Percentiles rank a stretch among this genome's conserved stretches.
These are phyloP conservation scores for Salvia miltiorrhiza DNA, from an alignment of 257 asterid genomes.

Conservation along the genomic window DNA sequence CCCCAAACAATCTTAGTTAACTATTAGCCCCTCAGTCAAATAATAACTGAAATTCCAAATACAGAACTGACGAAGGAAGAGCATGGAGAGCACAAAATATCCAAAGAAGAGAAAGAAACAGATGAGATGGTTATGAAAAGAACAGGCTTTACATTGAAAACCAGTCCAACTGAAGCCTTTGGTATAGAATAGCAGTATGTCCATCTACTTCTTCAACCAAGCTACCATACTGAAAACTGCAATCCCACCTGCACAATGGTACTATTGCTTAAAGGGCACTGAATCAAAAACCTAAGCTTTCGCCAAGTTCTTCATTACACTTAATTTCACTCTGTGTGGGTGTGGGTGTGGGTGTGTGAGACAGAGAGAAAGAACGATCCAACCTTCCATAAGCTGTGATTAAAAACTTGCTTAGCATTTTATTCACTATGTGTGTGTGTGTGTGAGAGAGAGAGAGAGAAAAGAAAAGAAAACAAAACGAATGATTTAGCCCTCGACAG, in stretches of 20 bases:
- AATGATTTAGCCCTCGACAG: too few relatives aligned
- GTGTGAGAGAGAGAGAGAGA: too few relatives aligned
- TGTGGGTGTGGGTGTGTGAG: neutral
- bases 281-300: neutral
- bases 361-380: neutral
- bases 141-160: conserved; percentile 66
- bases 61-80: neutral
- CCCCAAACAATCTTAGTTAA: conserved; percentile 7
- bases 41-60: conserved; percentile 1
- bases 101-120: neutral
- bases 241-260: conserved; percentile 75
- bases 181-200: conserved; percentile 94
- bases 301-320: neutral
- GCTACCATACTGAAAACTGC: conserved; percentile 90
- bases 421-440: too few relatives aligned
- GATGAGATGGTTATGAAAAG: conserved; percentile 17
- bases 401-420: neutral
- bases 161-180: conserved; percentile 96
- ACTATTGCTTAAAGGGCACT: conserved; percentile 11
- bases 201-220: conserved; percentile 99
- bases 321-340: neutral
- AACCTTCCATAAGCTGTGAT: neutral
- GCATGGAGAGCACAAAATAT: neutral
- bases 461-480: too few relatives aligned
- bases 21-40: conserved; percentile 12